Base-by-base conservation (phyloP, 768 basidiomycete species). In the Fistulinella prunicolor region DNA sequence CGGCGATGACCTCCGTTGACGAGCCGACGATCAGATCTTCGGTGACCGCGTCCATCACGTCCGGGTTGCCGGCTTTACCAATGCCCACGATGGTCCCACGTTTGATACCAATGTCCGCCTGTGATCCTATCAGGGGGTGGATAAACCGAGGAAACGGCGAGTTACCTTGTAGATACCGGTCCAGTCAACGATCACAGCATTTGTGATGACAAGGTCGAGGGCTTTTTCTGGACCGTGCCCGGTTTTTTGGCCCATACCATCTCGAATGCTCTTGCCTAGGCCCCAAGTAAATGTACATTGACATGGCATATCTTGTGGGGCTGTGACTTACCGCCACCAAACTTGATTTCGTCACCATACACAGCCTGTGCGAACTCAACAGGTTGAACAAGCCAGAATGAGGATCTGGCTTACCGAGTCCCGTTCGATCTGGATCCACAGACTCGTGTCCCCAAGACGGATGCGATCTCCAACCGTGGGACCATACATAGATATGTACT, bases 31-130 rank as follows among this genome's bases (percentile, higher is more conserved):
- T 62, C 60, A 98, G 82, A 6, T 73, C 66, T 0, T 78, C 77
- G 50, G 86, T 74, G 23, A 97, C 86, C 32, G 77, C 76, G 9
- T 82, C 81, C 92, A 96, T 96, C 45, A 88, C 75, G 61, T 97
- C 93, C 3, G 93, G 94, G 66, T 98, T 99, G 1, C 96, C 96
- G 9, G 93, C 90, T 67, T 99, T 98, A n/a, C 95, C 96, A 43
- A 98, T 86, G 0, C 88, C 93, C 12, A 74, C 75, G 52, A 98
- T 97, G 30, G 71, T 57, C 0, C 94, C 94, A 46, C 80, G 64
- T 68, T 87, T 93, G 46, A 99, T 77, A 22, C 96, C 95, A 42
- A 99, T 91, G 61, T 98, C 96, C 17, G 95, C 95, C 90, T 96
- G 61, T 1, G 3, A 36, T 21, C 13, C 23, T 10, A 42, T 57